Conservation (phyloP, 805 yeast genomes). For the Wickerhamomyces canadensis region DNA sequence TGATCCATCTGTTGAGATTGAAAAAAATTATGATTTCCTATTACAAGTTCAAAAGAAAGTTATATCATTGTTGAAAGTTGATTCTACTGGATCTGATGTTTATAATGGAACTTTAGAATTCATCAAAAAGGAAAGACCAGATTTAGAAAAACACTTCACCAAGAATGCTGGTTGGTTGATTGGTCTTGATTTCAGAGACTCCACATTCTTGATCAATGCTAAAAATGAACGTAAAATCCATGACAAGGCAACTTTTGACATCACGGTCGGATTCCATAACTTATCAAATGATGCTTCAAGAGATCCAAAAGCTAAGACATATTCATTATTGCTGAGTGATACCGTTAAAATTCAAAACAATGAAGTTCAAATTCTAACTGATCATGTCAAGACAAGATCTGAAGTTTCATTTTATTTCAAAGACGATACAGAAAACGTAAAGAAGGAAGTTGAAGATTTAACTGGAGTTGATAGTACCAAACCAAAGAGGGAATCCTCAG, state of each 20-base stretch:
- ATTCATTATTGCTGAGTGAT: slow-evolving; percentile 74
- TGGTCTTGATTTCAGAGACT: slow-evolving; percentile 86
- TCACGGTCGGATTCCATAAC: slow-evolving; percentile 73
- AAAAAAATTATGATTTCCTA: slow-evolving; percentile 71
- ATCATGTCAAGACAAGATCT: slow-evolving; percentile 61
- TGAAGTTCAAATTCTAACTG: slow-evolving; percentile 65
- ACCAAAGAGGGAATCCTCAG: slow-evolving; percentile 25
- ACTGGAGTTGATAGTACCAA: slow-evolving; percentile 30
- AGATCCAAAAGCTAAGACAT: slow-evolving; percentile 48
- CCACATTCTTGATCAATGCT: slow-evolving; percentile 63
- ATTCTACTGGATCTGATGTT: slow-evolving; percentile 54
- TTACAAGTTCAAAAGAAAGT: slow-evolving; percentile 64
- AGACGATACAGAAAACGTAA: slow-evolving; percentile 47
- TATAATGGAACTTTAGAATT: slow-evolving; percentile 58
- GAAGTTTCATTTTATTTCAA: slow-evolving; percentile 84
- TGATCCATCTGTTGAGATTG: slow-evolving; percentile 80
- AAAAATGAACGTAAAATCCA: slow-evolving; percentile 64
- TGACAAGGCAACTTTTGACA: slow-evolving; percentile 69
- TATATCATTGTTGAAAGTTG: slow-evolving; percentile 56
- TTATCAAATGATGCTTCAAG: slow-evolving; percentile 42
- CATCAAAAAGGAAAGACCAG: slow-evolving; percentile 59
- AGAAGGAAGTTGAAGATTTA: slow-evolving; percentile 36
- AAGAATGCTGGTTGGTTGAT: slow-evolving; percentile 84
- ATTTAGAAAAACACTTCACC: slow-evolving; percentile 56
- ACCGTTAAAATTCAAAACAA: slow-evolving; percentile 62